Base-by-base conservation (phyloP, 768 basidiomycete species). In the Russula foetens region DNA sequence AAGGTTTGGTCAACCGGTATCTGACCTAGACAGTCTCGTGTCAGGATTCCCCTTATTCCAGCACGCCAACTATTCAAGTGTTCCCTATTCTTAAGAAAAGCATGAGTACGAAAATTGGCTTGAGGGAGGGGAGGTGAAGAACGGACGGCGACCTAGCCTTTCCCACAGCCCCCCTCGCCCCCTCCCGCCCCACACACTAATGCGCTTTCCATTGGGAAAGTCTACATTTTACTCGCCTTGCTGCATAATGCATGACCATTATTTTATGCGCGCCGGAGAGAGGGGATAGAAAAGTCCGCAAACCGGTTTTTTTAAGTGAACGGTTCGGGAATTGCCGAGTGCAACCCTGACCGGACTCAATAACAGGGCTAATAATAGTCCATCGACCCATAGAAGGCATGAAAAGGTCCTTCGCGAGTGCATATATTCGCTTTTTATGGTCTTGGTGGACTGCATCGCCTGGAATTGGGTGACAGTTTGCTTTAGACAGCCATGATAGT, bases 1-100 rank as follows among this genome's bases (percentile, higher is more conserved):
- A 61, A 56, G 49, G 49, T 46, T 61, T 56, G 39, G 54, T 45
- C 60, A 51, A 61, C 60, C 60, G 60, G 60, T 45, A 48, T 48
- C 54, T 51, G 26, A 51, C 39, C 29, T 55, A 14, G 48, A 50
- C 31, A 14, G 45, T 43, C 45, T 47, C 35, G 39, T 17, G 24
- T 31, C 7, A 46, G 28, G 33, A 52, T 15, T 28, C 6, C 15
- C 28, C 53, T 51, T 28, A 35, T 31, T 41, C 33, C 19, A 48
- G 39, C 45, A 49, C 11, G 15, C 43, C 46, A 35, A 44, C 39
- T 7, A 4, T 11, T 58, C 46, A 35, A 44, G 48, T 7, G 7
- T 11, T 58, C 31, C 41, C 23, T 23, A 53, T 54, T 53, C 38
- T 41, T 24, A 19, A 35, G 38, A 48, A n/a, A n/a, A 29, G 41